Evolutionary conservation across 1,284 basidiomycete species (phyloP).

Genomic region (Naganishia sp.): DNA sequence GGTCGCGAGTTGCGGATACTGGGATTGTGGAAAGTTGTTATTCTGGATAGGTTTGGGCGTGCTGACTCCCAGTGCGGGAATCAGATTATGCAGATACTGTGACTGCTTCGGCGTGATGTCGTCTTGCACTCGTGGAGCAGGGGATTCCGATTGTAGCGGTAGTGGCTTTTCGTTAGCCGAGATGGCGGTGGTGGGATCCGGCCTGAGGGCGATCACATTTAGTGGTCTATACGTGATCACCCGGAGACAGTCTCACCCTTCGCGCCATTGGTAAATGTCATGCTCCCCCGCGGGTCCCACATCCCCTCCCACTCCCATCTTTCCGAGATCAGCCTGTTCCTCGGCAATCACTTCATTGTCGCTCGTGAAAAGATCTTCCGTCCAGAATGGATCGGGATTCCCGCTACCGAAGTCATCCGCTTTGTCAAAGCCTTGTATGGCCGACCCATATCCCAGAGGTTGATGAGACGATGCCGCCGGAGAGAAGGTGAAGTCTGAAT

Average conservation of each 20-base stretch:
- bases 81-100: constrained; percentile 11
- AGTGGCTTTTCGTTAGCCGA: constrained; percentile 5
- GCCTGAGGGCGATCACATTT: background rate
- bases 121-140: constrained; percentile 14
- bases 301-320: constrained; percentile 9
- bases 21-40: constrained; percentile 6
- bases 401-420: background rate
- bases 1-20: constrained; percentile 18
- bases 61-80: constrained; percentile 26
- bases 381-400: constrained; percentile 30
- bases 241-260: constrained; percentile 8
- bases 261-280: constrained; percentile 25
- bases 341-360: constrained; percentile 17
- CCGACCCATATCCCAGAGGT: background rate
- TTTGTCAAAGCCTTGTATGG: constrained; percentile 6
- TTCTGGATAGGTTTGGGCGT: constrained; percentile 12
- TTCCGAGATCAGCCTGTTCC: constrained; percentile 22
- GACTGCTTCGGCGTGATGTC: constrained; percentile 19
- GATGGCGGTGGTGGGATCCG: constrained; percentile 8
- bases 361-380: constrained; percentile 26
- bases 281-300: background rate
- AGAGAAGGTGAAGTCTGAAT: constrained; percentile 9
- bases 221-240: background rate
- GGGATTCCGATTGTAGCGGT: constrained; percentile 26
- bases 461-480: constrained; percentile 1